Conservation (phyloP, 305 asterid species). For the Solanum hybrid region DNA sequence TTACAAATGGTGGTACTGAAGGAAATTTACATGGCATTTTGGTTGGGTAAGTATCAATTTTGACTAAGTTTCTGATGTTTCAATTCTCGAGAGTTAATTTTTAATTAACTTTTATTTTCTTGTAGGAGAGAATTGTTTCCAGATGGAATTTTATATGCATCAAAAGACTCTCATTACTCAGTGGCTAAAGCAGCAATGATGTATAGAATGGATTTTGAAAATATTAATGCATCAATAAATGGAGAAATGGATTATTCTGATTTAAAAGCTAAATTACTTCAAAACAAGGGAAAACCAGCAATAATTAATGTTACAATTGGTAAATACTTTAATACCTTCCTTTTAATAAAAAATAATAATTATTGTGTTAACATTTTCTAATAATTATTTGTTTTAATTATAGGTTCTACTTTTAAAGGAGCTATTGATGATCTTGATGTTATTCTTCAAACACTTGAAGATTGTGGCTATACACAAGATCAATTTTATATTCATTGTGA, state of each 20-base stretch:
- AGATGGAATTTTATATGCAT: not conserved
- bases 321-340: not conserved
- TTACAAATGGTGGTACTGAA: not conserved
- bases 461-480: constrained; percentile 4
- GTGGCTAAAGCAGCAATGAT: constrained; percentile 14
- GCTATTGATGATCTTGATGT: constrained; percentile 10
- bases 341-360: not conserved
- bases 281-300: constrained; percentile 14
- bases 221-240: not conserved
- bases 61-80: not conserved
- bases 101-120: not conserved
- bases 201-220: constrained; percentile 13
- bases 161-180: constrained; percentile 10
- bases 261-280: constrained; percentile 4
- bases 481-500: constrained; percentile 14
- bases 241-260: constrained; percentile 16
- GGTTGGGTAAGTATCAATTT: not conserved
- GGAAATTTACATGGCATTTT: not conserved
- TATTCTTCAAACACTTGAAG: not conserved
- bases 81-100: not conserved
- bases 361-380: not conserved
- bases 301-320: not conserved
- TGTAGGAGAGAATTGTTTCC: constrained; percentile 2
- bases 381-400: not conserved
- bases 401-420: constrained; percentile 15